phyloP scores from a whole-genome alignment of 164 flowering plant genomes.

The Amborella trichopoda region DNA sequence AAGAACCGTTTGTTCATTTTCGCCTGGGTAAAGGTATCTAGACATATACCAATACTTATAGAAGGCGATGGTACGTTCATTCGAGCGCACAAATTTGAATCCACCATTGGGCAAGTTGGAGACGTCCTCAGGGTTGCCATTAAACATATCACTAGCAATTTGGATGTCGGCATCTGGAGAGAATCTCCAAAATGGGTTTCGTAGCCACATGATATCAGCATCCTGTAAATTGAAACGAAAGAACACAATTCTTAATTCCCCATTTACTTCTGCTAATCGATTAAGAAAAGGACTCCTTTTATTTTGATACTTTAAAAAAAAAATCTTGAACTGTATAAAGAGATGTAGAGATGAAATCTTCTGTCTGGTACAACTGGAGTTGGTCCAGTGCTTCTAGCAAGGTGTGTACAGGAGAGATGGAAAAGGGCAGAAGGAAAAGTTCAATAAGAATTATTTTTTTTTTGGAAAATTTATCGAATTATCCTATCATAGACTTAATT shows the following conservation, averaged over 20 bases:
- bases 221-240: conserved; percentile 16
- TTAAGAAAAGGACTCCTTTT: not conserved
- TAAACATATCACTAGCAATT: conserved; percentile 13
- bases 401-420: no score
- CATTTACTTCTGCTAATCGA: not conserved
- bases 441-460: no score
- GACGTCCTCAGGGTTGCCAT: not conserved
- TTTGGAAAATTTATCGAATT: no score
- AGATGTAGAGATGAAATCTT: no score
- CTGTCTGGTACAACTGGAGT: no score
- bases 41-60: conserved; percentile 17
- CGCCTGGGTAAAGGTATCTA: conserved; percentile 11
- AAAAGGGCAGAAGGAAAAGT: no score
- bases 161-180: conserved; percentile 2
- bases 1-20: conserved; percentile 11
- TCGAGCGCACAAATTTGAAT: conserved; percentile 14
- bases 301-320: not conserved
- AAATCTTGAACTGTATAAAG: no score
- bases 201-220: conserved; percentile 35
- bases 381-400: no score
- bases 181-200: conserved; percentile 18
- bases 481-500: no score
- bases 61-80: conserved; percentile 9
- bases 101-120: conserved; percentile 18
- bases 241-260: not conserved